A percentile compares a stretch with the other conserved stretches of the same genome.
These are phyloP conservation scores for Mycosarcoma maydis DNA, from an alignment of 1,284 basidiomycete species.

Conservation along the genomic window DNA sequence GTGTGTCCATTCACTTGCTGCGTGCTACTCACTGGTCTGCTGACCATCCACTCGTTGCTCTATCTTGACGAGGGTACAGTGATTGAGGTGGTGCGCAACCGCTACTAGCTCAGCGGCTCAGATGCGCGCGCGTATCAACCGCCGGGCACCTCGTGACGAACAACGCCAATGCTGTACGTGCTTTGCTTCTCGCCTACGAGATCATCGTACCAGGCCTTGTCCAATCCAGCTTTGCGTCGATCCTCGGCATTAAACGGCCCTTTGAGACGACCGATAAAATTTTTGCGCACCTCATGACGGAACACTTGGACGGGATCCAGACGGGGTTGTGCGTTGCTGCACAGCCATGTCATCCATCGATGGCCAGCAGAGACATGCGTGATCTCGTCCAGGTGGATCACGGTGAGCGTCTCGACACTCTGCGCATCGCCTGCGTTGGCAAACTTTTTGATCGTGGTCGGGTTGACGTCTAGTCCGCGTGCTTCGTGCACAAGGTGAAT, in stretches of 20 bases:
- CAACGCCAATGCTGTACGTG: constrained; percentile 32
- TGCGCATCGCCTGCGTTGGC: constrained; percentile 76
- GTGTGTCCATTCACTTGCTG: too few relatives aligned
- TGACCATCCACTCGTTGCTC: too few relatives aligned
- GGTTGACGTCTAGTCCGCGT: constrained; percentile 81
- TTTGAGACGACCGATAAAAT: constrained; percentile 82
- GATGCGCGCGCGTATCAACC: too few relatives aligned
- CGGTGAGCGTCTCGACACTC: constrained; percentile 71
- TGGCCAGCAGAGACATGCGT: constrained; percentile 82
- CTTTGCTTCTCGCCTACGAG: constrained; percentile 73
- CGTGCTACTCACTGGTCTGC: too few relatives aligned
- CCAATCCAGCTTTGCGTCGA: constrained; percentile 74
- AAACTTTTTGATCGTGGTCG: constrained; percentile 82
- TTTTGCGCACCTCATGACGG: constrained; percentile 76
- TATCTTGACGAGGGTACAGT: too few relatives aligned
- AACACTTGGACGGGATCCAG: constrained; percentile 79
- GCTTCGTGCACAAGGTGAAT: constrained; percentile 91
- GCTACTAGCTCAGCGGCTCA: too few relatives aligned
- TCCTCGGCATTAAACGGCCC: constrained; percentile 85
- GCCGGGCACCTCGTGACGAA: constrained; percentile 49
- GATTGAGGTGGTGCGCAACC: too few relatives aligned
- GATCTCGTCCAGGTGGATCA: constrained; percentile 76
- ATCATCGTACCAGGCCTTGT: constrained; percentile 68
- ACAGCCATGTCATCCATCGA: constrained; percentile 84
- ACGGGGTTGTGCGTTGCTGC: constrained; percentile 70